Base-by-base conservation (phyloP, 495 filamentous ascomycete genomes). In the Daldinia decipiens region DNA sequence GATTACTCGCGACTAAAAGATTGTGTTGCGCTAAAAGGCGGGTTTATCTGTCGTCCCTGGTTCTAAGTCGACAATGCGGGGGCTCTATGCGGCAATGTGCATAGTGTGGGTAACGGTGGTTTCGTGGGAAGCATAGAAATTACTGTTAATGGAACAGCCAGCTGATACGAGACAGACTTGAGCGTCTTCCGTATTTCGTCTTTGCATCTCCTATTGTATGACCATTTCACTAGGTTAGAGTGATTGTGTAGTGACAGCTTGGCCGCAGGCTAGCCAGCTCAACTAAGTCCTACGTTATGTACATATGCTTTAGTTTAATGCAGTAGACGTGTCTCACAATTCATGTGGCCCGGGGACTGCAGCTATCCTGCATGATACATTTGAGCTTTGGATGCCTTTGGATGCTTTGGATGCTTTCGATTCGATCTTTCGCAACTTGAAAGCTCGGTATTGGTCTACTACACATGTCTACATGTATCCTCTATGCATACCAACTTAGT, bases 251-350 rank as follows among this genome's bases (percentile, higher is more conserved):
- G 36, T 29, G 68, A 55, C n/a, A 38, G 40, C 52, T 54, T 52
- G 13, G 39, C 40, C 36, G 65, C 29, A 65, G 65, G 32, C 52
- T 61, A 47, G 64, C 70, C 63, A 68, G 53, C 65, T 68, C 70
- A 65, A 64, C 65, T 31, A 62, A 67, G 47, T 64, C 64, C 50
- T 53, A 53, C 50, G 47, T 72, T 47, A 47, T 47, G 43, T 47
- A 47, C 43, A 47, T 47, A 17, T 47, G 65, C 65, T 61, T 72
- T 68, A 72, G 70, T 60, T 72, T 61, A 32, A 72, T 58, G 70
- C 65, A 72, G 60, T 62, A 67, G 51, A 72, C 70, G 70, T 72
- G 70, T 72, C 70, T 72, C 65, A 62, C 59, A 54, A 59, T 72
- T 72, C 69, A 65, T 72, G 70, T 72, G 64, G 64, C 59, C 68